Evolutionary conservation across 768 basidiomycete species (phyloP).

Genomic region (Auriscalpium orientale): DNA sequence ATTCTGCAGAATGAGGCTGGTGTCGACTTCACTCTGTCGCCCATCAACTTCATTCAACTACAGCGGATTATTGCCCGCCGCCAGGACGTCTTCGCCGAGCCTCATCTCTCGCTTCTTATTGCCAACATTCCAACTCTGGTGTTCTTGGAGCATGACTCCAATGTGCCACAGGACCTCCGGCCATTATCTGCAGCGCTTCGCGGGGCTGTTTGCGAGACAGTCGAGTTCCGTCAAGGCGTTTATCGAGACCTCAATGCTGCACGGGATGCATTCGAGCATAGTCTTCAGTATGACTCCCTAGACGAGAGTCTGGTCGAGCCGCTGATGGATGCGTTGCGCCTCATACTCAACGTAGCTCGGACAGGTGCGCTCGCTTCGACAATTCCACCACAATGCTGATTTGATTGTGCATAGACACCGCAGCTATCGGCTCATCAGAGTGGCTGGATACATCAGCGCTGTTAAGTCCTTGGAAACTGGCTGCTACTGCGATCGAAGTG

Average conservation of each 20-base stretch:
- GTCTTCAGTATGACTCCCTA: slow-evolving; percentile 41
- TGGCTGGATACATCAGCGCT: slow-evolving; percentile 58
- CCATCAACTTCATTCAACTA: slow-evolving; percentile 50
- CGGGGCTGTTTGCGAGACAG: slow-evolving; percentile 48
- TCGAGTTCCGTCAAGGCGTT: slow-evolving; percentile 67
- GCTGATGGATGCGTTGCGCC: slow-evolving; percentile 57
- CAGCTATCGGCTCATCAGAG: slow-evolving; percentile 45
- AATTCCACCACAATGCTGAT: neutral
- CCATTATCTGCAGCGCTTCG: slow-evolving; percentile 45
- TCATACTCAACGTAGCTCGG: slow-evolving; percentile 58
- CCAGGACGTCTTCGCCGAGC: slow-evolving; percentile 56
- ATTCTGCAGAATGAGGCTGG: slow-evolving; percentile 45
- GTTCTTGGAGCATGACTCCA: slow-evolving; percentile 54
- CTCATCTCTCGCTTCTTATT: slow-evolving; percentile 58
- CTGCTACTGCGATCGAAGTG: slow-evolving; percentile 73
- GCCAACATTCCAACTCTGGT: slow-evolving; percentile 63
- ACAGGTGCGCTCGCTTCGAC: slow-evolving; percentile 33
- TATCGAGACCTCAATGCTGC: slow-evolving; percentile 70
- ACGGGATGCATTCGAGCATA: slow-evolving; percentile 59
- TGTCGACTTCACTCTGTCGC: slow-evolving; percentile 28
- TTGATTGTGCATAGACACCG: neutral
- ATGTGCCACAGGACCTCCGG: slow-evolving; percentile 44
- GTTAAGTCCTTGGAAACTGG: slow-evolving; percentile 78
- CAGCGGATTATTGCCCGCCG: slow-evolving; percentile 66
- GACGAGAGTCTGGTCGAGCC: slow-evolving; percentile 50